These are phyloP conservation scores for Sporothrix pseudoabietina DNA, from an alignment of 2,329 filamentous ascomycete species.

Conservation along the genomic window DNA sequence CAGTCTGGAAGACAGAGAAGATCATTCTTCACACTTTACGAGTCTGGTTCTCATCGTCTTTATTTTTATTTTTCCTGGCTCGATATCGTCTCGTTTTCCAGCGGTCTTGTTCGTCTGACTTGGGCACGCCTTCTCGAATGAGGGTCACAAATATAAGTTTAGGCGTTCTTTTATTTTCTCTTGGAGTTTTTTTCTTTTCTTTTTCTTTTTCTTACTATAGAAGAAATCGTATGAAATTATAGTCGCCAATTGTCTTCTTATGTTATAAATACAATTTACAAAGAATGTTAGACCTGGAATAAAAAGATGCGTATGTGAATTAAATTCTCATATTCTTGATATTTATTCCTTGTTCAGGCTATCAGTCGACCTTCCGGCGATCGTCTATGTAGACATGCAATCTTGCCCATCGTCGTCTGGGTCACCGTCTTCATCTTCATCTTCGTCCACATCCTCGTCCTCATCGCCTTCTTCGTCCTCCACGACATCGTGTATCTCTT, in stretches of 20 bases:
- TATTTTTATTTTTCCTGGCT: not conserved
- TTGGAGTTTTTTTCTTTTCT: no score
- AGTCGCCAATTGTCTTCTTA: no score
- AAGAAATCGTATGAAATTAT: no score
- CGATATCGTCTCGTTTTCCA: not conserved
- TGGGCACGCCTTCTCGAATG: not conserved
- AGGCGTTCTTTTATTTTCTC: no score
- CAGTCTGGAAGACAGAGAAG: not conserved
- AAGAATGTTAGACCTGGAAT: no score
- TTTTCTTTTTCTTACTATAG: no score
- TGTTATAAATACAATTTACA: no score
- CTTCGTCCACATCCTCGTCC: conserved; percentile 19
- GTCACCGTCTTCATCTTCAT: conserved; percentile 29
- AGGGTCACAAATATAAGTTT: not conserved
- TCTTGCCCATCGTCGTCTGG: not conserved
- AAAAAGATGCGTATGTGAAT: not conserved
- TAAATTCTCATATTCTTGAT: not conserved
- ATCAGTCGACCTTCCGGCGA: not conserved
- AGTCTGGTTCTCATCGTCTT: not conserved
- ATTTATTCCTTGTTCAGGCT: not conserved
- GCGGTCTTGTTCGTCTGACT: not conserved
- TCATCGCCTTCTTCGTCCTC: conserved; percentile 34
- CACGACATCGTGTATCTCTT: conserved; percentile 64
- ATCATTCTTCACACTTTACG: not conserved
- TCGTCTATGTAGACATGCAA: conserved; percentile 2